Evolutionary conservation across 2,329 filamentous ascomycete species (phyloP).

Genomic region (Diplodia sapinea): DNA sequence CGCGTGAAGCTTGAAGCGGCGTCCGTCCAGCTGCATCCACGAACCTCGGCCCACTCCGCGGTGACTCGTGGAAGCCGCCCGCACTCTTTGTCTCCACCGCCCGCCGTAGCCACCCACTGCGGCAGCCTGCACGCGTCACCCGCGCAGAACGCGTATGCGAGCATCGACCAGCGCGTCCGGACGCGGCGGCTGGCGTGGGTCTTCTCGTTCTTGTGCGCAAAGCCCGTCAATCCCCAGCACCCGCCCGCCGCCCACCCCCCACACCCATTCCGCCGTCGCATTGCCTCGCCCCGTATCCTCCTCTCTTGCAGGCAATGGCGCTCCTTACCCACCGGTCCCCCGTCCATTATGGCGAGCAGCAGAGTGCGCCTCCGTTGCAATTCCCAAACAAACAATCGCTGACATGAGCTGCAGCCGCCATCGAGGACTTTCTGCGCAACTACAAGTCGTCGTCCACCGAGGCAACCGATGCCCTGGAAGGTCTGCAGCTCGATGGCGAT

Average conservation of each 20-base stretch:
- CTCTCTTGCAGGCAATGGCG: constrained; percentile 67
- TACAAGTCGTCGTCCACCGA: constrained; percentile 82
- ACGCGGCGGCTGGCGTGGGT: constrained; percentile 21
- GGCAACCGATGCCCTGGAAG: constrained; percentile 80
- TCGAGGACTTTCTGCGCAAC: constrained; percentile 83
- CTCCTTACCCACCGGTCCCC: constrained; percentile 78
- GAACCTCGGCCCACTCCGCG: constrained; percentile 33
- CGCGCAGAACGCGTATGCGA: constrained; percentile 10
- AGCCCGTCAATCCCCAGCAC: constrained; percentile 10
- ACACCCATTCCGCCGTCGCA: constrained; percentile 2
- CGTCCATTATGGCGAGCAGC: constrained; percentile 87
- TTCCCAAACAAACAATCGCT: constrained; percentile 36
- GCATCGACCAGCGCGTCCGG: constrained; percentile 9
- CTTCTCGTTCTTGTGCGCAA: constrained; percentile 26
- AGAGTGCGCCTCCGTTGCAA: constrained; percentile 62
- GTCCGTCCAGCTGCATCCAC: constrained; percentile 31
- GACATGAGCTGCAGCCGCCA: constrained; percentile 64
- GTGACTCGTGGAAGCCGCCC: background rate
- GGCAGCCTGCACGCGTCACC: background rate
- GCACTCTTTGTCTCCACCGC: background rate
- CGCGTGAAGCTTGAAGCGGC: constrained; percentile 26
- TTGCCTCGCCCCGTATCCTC: background rate
- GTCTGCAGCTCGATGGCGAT: constrained; percentile 85
- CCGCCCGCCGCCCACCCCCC: constrained; percentile 6
- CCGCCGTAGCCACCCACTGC: background rate